Evolutionary conservation across 2,329 filamentous ascomycete genomes (phyloP).

Genomic region (Amauroascus verrucosus): DNA sequence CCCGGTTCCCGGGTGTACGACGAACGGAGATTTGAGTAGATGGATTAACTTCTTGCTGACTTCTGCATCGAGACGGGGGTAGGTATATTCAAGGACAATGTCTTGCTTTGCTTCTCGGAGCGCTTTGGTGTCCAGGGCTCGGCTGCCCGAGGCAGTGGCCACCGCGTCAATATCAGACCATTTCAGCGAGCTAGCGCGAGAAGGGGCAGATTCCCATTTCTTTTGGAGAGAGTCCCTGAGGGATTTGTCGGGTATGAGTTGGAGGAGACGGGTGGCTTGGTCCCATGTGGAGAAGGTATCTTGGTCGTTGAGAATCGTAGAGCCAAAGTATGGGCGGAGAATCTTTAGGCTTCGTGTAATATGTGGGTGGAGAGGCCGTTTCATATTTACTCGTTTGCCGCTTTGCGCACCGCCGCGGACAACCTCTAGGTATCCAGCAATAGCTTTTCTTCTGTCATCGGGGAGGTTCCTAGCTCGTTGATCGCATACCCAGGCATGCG

Average conservation of each 20-base stretch:
- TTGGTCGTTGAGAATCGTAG: conserved; percentile 70
- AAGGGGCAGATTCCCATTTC: conserved; percentile 82
- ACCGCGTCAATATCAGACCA: conserved; percentile 89
- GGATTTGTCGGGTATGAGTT: conserved; percentile 69
- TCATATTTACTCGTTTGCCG: conserved; percentile 75
- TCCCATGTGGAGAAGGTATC: conserved; percentile 69
- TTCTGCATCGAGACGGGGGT: conserved; percentile 90
- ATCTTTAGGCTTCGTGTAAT: conserved; percentile 74
- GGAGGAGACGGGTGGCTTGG: conserved; percentile 65
- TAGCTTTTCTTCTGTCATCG: conserved; percentile 71
- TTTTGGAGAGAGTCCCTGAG: conserved; percentile 70
- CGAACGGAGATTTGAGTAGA: conserved; percentile 93
- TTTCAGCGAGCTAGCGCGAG: conserved; percentile 65
- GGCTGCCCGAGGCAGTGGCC: conserved; percentile 62
- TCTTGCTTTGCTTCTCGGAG: conserved; percentile 89
- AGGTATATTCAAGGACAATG: conserved; percentile 93
- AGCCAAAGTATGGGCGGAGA: conserved; percentile 72
- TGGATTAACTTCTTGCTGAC: conserved; percentile 98
- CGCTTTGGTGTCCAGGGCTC: conserved; percentile 59
- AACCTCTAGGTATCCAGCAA: conserved; percentile 83
- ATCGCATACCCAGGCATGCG: conserved; percentile 97
- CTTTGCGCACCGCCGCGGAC: conserved; percentile 77
- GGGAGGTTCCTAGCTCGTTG: conserved; percentile 73
- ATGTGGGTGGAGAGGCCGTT: conserved; percentile 82
- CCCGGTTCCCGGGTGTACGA: conserved; percentile 89